Percentiles rank a stretch among this genome's conserved stretches.
Evolutionary conservation across 208 protist genomes (phyloP).

Genomic region (Trypanosoma conorhini): DNA sequence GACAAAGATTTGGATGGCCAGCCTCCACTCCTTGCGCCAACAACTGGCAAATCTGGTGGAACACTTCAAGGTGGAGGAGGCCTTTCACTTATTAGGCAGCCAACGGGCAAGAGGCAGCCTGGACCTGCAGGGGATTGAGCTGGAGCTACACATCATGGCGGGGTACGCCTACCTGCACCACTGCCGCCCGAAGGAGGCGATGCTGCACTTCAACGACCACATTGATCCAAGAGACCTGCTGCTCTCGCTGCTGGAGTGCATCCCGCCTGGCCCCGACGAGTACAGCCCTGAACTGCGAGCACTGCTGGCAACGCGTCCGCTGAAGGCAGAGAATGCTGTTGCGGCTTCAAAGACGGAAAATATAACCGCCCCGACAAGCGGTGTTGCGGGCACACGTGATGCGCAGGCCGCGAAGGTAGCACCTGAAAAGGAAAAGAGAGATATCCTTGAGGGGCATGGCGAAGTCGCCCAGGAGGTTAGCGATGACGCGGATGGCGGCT

Average conservation of each 20-base stretch:
- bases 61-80: slow-evolving; percentile 45
- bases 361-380: neutral
- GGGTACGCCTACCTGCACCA: slow-evolving; percentile 65
- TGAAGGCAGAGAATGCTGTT: neutral
- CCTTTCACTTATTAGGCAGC: slow-evolving; percentile 64
- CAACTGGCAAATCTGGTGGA: slow-evolving; percentile 67
- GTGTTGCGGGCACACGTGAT: neutral
- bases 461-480: neutral
- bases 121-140: slow-evolving; percentile 43
- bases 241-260: slow-evolving; percentile 58
- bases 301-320: slow-evolving; percentile 10
- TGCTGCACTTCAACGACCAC: slow-evolving; percentile 53
- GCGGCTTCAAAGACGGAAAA: neutral
- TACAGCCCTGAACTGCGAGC: slow-evolving; percentile 29
- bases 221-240: slow-evolving; percentile 76
- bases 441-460: neutral
- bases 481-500: slow-evolving; percentile 8
- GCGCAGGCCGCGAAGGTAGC: neutral
- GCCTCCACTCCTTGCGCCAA: slow-evolving; percentile 48
- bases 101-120: slow-evolving; percentile 29
- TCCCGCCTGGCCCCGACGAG: slow-evolving; percentile 37
- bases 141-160: slow-evolving; percentile 68
- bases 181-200: slow-evolving; percentile 41
- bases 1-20: slow-evolving; percentile 65
- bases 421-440: neutral